A percentile compares a stretch with the other conserved stretches of the same genome.
Evolutionary conservation across 257 asterid species (phyloP).

Genomic region (Penstemon barbatus): DNA sequence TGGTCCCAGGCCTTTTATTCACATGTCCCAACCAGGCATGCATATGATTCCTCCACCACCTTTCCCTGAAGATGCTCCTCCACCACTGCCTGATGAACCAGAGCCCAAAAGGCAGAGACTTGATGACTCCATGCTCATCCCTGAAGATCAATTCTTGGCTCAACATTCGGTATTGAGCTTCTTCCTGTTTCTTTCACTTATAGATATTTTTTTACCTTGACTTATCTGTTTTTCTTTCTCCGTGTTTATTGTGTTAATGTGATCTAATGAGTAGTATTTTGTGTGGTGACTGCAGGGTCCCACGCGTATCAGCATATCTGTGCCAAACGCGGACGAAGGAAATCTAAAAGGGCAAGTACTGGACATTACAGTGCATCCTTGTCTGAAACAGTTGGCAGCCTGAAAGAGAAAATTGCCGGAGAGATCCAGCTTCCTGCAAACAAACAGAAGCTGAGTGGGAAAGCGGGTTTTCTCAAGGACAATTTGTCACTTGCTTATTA

Average conservation of each 20-base stretch:
- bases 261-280: constrained; percentile 14
- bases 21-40: constrained; percentile 73
- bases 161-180: constrained; percentile 55
- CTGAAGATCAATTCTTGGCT: constrained; percentile 82
- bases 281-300: constrained; percentile 67
- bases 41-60: constrained; percentile 72
- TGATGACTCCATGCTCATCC: constrained; percentile 74
- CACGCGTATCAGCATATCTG: constrained; percentile 58
- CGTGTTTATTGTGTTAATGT: not conserved
- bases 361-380: constrained; percentile 72
- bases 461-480: constrained; percentile 95
- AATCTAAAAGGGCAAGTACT: constrained; percentile 80
- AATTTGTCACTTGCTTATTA: constrained; percentile 88
- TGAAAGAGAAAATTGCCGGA: constrained; percentile 89
- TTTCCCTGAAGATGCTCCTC: constrained; percentile 91
- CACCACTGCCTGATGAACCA: constrained; percentile 89
- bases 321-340: constrained; percentile 85
- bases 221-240: not conserved
- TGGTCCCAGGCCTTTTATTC: constrained; percentile 54
- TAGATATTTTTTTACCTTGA: not conserved
- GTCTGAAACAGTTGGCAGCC: constrained; percentile 72
- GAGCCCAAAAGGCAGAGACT: constrained; percentile 90
- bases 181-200: not conserved
- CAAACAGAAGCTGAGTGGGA: constrained; percentile 94
- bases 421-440: constrained; percentile 90